Conservation (phyloP, 2,329 filamentous ascomycete species). For the Aureobasidium sp. region DNA sequence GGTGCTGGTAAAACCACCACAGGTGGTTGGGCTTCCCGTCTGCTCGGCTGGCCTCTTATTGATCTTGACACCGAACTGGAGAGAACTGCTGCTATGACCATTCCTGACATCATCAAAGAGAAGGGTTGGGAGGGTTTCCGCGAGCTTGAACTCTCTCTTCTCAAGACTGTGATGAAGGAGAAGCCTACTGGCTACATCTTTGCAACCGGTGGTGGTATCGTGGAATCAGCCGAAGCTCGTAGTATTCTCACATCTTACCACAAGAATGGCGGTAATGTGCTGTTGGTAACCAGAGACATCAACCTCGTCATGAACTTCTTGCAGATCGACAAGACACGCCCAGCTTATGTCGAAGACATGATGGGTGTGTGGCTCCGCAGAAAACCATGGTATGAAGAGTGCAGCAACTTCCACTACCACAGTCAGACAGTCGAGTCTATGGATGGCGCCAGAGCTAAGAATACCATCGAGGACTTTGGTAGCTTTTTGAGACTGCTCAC, state of each 20-base stretch:
- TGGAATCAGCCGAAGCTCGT: slow-evolving; percentile 74
- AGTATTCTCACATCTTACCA: slow-evolving; percentile 66
- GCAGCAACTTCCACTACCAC: slow-evolving; percentile 91
- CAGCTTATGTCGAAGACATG: slow-evolving; percentile 89
- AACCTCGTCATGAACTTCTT: slow-evolving; percentile 83
- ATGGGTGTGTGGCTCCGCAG: slow-evolving; percentile 82
- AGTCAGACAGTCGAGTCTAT: slow-evolving; percentile 54
- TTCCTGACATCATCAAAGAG: slow-evolving; percentile 74
- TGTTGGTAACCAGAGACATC: slow-evolving; percentile 81
- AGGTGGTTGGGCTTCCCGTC: slow-evolving; percentile 72
- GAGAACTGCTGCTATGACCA: slow-evolving; percentile 59
- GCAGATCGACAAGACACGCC: slow-evolving; percentile 77
- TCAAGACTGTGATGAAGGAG: slow-evolving; percentile 65
- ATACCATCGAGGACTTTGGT: slow-evolving; percentile 58
- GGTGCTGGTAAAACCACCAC: slow-evolving; percentile 95
- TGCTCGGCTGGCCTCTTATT: slow-evolving; percentile 67
- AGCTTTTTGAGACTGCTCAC: slow-evolving; percentile 64
- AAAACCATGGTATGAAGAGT: slow-evolving; percentile 82
- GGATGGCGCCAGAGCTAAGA: slow-evolving; percentile 23
- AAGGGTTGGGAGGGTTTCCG: slow-evolving; percentile 86
- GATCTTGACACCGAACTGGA: slow-evolving; percentile 89
- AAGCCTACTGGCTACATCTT: slow-evolving; percentile 71
- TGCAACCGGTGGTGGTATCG: slow-evolving; percentile 87
- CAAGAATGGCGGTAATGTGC: slow-evolving; percentile 68
- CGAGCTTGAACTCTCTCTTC: slow-evolving; percentile 63